phyloP scores from a whole-genome alignment of 2,329 filamentous ascomycete genomes.

The Whalleya microplaca region DNA sequence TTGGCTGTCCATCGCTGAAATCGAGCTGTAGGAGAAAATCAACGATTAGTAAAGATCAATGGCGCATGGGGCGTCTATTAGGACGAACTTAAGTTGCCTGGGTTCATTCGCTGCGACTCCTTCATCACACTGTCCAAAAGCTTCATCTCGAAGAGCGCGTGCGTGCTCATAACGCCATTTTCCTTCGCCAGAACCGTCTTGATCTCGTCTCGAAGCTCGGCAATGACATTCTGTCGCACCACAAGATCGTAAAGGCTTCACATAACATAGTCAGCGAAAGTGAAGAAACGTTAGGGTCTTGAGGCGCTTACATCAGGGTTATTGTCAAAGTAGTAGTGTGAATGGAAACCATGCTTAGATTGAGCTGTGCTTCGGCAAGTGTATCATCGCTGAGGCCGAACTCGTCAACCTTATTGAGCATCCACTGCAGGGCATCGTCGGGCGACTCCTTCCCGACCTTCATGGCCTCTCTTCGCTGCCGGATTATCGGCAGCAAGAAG shows the following conservation, averaged over 20 bases:
- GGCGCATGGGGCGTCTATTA: too few species aligned
- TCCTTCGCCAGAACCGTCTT: conserved; percentile 39
- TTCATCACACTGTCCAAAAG: conserved; percentile 43
- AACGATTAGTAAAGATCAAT: not conserved
- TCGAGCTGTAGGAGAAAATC: conserved; percentile 32
- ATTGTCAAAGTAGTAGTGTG: conserved; percentile 50
- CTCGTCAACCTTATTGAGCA: conserved; percentile 42
- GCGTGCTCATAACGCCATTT: conserved; percentile 37
- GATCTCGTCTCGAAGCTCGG: conserved; percentile 56
- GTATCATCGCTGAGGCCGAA: conserved; percentile 35
- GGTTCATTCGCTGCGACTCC: conserved; percentile 38
- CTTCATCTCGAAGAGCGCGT: conserved; percentile 43
- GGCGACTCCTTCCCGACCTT: conserved; percentile 36
- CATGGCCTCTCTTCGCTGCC: conserved; percentile 32
- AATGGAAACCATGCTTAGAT: conserved; percentile 52
- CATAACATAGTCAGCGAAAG: not conserved
- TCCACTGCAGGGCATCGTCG: conserved; percentile 52
- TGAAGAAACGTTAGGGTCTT: not conserved
- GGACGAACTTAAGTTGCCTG: conserved; percentile 30
- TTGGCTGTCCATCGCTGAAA: conserved; percentile 52
- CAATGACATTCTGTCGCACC: conserved; percentile 49
- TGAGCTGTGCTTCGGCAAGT: conserved; percentile 46
- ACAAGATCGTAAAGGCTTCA: conserved; percentile 53
- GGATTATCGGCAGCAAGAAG: conserved; percentile 40
- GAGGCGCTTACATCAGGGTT: conserved; percentile 43